Percentiles rank a stretch among this genome's conserved stretches.
phyloP scores from a whole-genome alignment of 345 rosid genomes.

The Brassica nigra region DNA sequence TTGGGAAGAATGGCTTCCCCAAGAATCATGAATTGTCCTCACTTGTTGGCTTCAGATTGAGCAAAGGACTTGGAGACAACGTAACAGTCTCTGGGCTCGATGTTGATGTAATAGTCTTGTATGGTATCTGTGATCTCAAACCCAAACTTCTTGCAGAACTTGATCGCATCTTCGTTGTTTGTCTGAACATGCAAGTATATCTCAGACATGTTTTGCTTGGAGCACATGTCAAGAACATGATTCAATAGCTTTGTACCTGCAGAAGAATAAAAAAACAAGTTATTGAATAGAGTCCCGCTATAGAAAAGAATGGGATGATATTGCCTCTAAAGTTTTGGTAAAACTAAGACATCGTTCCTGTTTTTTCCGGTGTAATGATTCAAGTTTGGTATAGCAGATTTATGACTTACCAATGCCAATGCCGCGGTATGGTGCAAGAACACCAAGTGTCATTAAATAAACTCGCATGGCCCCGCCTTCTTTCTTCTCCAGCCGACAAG shows the following conservation, averaged over 20 bases:
- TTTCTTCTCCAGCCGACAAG: conserved; percentile 94
- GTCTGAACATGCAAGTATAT: conserved; percentile 98
- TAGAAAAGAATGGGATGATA: background rate
- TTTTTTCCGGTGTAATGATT: conserved; percentile 4
- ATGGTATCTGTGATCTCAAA: conserved; percentile 86
- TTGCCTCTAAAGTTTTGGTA: background rate
- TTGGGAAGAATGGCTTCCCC: conserved; percentile 36
- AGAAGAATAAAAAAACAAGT: conserved; percentile 14
- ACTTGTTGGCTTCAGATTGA: conserved; percentile 59
- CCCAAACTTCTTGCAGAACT: conserved; percentile 90
- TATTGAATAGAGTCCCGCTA: background rate
- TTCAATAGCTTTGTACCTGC: conserved; percentile 87
- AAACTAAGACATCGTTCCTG: background rate
- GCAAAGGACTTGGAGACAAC: conserved; percentile 66
- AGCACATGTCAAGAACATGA: conserved; percentile 80
- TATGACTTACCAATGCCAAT: conserved; percentile 81
- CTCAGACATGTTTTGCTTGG: conserved; percentile 71
- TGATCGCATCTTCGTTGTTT: conserved; percentile 94
- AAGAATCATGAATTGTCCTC: conserved; percentile 7
- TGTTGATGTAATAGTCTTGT: conserved; percentile 79
- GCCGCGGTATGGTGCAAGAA: conserved; percentile 94
- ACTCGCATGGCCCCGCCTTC: conserved; percentile 71
- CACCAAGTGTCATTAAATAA: conserved; percentile 98
- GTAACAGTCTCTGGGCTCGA: conserved; percentile 84
- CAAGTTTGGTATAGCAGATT: conserved; percentile 4